Evolutionary conservation across 179 eudicot genomes (phyloP).

Genomic region (Corrigiola litoralis): DNA sequence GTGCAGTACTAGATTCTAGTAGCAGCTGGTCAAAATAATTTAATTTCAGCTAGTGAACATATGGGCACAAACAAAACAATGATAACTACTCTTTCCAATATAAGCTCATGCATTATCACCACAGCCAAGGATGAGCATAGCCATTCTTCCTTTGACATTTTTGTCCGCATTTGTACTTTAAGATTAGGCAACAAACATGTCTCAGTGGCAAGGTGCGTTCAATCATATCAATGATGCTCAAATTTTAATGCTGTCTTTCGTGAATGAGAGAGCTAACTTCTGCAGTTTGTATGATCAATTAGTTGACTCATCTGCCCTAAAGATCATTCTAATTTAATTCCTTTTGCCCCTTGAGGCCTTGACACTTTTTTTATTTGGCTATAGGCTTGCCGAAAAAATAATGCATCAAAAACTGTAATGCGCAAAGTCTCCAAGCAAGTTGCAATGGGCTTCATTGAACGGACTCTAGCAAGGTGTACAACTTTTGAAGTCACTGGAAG

Average conservation of each 20-base stretch:
- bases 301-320: neutral
- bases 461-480: conserved; percentile 45
- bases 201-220: too few species aligned
- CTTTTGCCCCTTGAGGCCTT: neutral
- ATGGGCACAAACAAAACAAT: too few species aligned
- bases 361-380: neutral
- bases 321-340: neutral
- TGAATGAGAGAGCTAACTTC: neutral
- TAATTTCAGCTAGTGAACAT: neutral
- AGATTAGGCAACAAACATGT: too few species aligned
- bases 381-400: conserved; percentile 43
- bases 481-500: conserved; percentile 42
- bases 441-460: conserved; percentile 43
- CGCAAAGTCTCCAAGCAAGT: conserved; percentile 55
- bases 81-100: too few species aligned
- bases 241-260: neutral
- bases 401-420: conserved; percentile 39
- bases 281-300: neutral
- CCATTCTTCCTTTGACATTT: too few species aligned
- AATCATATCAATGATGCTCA: too few species aligned
- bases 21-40: neutral
- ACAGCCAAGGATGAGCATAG: too few species aligned
- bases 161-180: too few species aligned
- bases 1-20: too few species aligned
- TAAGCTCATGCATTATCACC: too few species aligned